Evolutionary conservation across 805 yeast genomes (phyloP).

Genomic region (Yamadazyma endophytica): DNA sequence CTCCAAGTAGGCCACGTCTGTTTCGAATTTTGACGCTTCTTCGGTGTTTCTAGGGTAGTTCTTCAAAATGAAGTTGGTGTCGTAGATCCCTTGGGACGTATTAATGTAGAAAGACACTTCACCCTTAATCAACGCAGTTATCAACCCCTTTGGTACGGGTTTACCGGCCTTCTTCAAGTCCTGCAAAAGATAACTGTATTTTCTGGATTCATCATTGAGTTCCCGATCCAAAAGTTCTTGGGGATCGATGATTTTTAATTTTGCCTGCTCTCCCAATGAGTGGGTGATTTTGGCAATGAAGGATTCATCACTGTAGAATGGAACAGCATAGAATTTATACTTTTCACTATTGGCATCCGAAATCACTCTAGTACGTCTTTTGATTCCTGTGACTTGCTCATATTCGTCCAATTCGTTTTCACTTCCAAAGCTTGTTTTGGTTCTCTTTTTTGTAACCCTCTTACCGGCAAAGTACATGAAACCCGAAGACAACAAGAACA

Average conservation of each 20-base stretch:
- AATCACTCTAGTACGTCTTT: constrained; percentile 44
- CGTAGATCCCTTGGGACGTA: constrained; percentile 33
- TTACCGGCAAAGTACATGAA: constrained; percentile 26
- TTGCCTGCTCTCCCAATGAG: constrained; percentile 13
- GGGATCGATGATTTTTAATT: constrained; percentile 48
- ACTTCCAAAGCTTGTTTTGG: constrained; percentile 35
- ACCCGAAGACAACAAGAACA: constrained; percentile 29
- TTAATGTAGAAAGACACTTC: constrained; percentile 31
- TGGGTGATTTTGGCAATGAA: constrained; percentile 16
- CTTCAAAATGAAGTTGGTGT: constrained; percentile 46
- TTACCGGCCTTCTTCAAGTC: constrained; percentile 29
- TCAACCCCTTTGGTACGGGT: constrained; percentile 40
- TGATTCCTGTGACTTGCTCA: constrained; percentile 49
- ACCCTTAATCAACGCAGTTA: constrained; percentile 46
- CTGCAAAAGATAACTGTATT: constrained; percentile 50
- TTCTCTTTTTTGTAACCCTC: constrained; percentile 23
- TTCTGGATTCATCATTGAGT: constrained; percentile 37
- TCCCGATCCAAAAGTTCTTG: constrained; percentile 43
- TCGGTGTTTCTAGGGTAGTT: constrained; percentile 60
- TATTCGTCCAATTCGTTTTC: constrained; percentile 47
- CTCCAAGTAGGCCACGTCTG: constrained; percentile 52
- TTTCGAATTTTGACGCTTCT: constrained; percentile 72
- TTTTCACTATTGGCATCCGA: constrained; percentile 31
- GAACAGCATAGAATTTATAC: constrained; percentile 39
- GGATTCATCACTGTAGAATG: constrained; percentile 20